Evolutionary conservation across 176 grass and related monocot species (phyloP).

Genomic region (Musa schizocarpa): DNA sequence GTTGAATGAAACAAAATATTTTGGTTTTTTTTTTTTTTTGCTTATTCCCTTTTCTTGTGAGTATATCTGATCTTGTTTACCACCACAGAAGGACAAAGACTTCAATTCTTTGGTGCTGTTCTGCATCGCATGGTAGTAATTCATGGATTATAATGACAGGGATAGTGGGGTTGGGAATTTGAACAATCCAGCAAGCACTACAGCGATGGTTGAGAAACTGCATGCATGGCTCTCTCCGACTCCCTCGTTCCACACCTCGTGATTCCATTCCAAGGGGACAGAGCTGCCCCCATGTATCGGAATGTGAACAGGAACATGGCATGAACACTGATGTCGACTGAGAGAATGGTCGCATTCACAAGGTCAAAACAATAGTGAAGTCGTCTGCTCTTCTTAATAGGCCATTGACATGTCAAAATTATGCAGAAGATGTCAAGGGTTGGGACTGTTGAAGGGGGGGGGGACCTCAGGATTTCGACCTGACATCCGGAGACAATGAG

Average conservation of each 20-base stretch:
- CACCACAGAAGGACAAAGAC: background rate
- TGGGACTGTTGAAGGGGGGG: background rate
- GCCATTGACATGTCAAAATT: background rate
- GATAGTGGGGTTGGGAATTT: background rate
- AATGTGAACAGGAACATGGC: constrained; percentile 2
- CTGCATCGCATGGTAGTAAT: background rate
- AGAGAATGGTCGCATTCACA: background rate
- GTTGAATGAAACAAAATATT: too few relatives aligned
- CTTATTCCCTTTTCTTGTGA: too few relatives aligned
- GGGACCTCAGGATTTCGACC: constrained; percentile 8
- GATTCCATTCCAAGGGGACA: background rate
- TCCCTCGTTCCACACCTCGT: background rate
- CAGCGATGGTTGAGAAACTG: background rate
- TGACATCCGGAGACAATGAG: constrained; percentile 5
- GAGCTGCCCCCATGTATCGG: background rate
- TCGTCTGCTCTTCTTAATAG: background rate
- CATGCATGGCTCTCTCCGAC: background rate
- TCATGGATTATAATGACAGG: background rate
- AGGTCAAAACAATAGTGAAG: background rate
- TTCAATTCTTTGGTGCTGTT: background rate
- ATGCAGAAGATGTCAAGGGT: background rate
- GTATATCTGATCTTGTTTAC: too few relatives aligned
- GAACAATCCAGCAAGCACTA: too few relatives aligned
- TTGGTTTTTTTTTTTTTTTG: too few relatives aligned
- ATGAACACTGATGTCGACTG: background rate